These are phyloP conservation scores for Sporothrix mexicana DNA, from an alignment of 2,329 filamentous ascomycete genomes.

Conservation along the genomic window DNA sequence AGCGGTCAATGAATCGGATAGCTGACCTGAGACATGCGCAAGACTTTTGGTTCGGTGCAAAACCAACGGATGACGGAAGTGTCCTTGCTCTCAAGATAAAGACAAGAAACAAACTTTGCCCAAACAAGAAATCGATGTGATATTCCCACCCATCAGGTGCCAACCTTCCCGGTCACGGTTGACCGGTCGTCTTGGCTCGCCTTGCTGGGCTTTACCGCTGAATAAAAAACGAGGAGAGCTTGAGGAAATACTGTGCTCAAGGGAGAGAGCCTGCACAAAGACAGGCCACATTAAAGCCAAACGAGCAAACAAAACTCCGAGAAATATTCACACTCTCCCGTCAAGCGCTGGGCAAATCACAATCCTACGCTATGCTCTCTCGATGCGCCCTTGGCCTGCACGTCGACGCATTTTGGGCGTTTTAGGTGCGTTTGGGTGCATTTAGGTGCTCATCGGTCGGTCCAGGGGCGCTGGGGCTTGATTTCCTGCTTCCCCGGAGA, in stretches of 20 bases:
- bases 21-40: conserved; percentile 19
- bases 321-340: not conserved
- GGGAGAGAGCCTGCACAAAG: no score
- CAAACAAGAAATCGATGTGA: no score
- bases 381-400: not conserved
- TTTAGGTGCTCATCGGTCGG: not conserved
- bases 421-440: no score
- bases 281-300: no score
- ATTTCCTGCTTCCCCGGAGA: not conserved
- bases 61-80: not conserved
- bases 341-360: not conserved
- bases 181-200: not conserved
- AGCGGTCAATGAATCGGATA: not conserved
- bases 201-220: not conserved
- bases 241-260: not conserved
- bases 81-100: not conserved
- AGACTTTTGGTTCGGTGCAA: not conserved
- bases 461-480: not conserved
- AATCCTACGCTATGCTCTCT: not conserved
- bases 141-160: not conserved
- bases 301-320: not conserved
- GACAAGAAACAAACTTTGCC: not conserved
- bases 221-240: not conserved
- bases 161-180: not conserved
- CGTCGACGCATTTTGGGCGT: not conserved